Conservation (phyloP, 257 asterid genomes). For the Schizonepeta tenuifolia region DNA sequence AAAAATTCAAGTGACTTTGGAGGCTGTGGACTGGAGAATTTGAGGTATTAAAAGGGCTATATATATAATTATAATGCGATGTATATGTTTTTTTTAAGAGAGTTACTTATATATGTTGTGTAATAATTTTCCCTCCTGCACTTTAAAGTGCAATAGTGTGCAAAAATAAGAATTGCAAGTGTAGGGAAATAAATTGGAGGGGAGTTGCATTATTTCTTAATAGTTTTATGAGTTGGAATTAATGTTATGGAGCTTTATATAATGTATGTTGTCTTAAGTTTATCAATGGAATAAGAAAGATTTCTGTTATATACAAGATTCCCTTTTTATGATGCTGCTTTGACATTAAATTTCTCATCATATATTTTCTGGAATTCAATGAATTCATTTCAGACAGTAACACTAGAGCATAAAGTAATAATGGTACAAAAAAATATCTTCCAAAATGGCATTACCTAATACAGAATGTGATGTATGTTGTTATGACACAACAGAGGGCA, state of each 20-base stretch:
- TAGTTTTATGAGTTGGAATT: background rate
- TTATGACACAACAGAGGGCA: background rate
- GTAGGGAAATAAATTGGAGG: slow-evolving; percentile 15
- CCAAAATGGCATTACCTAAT: background rate
- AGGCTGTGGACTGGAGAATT: slow-evolving; percentile 11
- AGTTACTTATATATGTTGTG: slow-evolving; percentile 1
- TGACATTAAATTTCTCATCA: background rate
- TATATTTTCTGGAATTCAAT: background rate
- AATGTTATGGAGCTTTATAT: slow-evolving; percentile 11
- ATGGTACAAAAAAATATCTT: background rate
- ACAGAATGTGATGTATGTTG: background rate
- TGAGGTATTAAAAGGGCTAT: background rate
- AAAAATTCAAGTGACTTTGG: slow-evolving; percentile 18
- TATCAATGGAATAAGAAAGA: background rate
- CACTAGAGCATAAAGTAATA: no score
- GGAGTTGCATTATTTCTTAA: no score
- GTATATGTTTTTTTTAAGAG: no score
- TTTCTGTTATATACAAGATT: background rate
- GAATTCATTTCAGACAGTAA: no score
- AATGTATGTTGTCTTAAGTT: background rate
- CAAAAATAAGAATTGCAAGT: background rate
- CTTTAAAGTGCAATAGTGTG: background rate
- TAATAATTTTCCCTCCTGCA: slow-evolving; percentile 6
- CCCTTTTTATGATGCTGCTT: background rate
- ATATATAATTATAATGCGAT: no score